Conservation (phyloP, 257 asterid genomes). For the Lithospermum erythrorhizon region DNA sequence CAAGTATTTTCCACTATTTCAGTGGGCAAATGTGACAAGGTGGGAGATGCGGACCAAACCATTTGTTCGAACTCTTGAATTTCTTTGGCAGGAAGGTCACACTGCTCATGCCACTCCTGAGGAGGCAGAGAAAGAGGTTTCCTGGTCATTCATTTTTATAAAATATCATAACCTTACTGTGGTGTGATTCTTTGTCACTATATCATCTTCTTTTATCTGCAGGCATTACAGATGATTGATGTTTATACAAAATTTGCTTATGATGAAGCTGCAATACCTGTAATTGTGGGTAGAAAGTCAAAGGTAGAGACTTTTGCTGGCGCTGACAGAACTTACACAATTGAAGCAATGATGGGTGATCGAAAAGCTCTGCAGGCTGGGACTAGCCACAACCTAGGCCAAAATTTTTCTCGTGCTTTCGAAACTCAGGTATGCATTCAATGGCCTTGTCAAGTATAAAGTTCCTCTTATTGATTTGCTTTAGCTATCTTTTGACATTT, state of each 20-base stretch:
- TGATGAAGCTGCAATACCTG: conserved; percentile 99
- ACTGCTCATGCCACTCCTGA: conserved; percentile 92
- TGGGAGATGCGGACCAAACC: conserved; percentile 99
- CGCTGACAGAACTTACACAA: conserved; percentile 85
- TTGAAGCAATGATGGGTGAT: conserved; percentile 99
- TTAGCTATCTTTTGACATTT: neutral
- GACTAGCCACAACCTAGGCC: conserved; percentile 98
- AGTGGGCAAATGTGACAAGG: conserved; percentile 99
- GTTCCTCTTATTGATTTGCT: neutral
- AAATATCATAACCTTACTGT: conserved; percentile 4
- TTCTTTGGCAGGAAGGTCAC: conserved; percentile 99
- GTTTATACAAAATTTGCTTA: conserved; percentile 80
- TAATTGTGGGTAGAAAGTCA: conserved; percentile 91
- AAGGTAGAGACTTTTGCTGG: conserved; percentile 94
- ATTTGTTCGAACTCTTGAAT: conserved; percentile 84
- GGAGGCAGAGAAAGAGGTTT: conserved; percentile 95
- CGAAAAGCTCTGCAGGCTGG: conserved; percentile 97
- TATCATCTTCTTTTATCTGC: conserved; percentile 34
- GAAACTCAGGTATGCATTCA: conserved; percentile 60
- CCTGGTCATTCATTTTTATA: conserved; percentile 6
- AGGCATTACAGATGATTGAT: conserved; percentile 96
- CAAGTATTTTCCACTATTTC: conserved; percentile 14
- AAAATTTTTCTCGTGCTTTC: conserved; percentile 94
- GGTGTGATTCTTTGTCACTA: conserved; percentile 15
- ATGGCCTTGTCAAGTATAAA: neutral